phyloP scores from a whole-genome alignment of 352 stramenopile species.

The Pythium phragmitis region DNA sequence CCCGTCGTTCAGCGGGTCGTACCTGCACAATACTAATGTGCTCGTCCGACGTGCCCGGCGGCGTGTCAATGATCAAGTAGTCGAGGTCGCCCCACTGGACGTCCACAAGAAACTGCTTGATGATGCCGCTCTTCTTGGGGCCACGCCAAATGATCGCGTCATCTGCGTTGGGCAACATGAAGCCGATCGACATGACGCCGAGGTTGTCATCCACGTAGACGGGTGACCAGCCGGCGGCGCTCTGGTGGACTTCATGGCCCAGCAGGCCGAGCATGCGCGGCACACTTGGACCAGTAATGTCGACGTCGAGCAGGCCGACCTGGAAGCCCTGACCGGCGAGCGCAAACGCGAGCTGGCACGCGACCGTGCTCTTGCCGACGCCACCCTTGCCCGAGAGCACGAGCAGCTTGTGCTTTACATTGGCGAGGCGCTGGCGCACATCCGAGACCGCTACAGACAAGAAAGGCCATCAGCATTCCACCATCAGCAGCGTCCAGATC shows the following conservation, averaged over 20 bases:
- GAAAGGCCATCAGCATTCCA: neutral
- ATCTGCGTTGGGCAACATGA: slow-evolving; percentile 97
- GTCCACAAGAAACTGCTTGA: slow-evolving; percentile 99
- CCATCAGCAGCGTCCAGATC: neutral
- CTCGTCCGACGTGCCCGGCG: slow-evolving; percentile 99
- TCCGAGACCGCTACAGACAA: slow-evolving; percentile 57
- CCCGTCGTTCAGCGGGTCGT: neutral
- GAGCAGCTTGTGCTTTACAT: slow-evolving; percentile 96
- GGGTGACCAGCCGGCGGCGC: slow-evolving; percentile 97
- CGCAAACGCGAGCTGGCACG: slow-evolving; percentile 96
- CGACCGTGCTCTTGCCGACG: slow-evolving; percentile 99
- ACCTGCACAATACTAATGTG: slow-evolving; percentile 99
- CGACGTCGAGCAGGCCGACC: slow-evolving; percentile 98
- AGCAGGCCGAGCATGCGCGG: slow-evolving; percentile 95
- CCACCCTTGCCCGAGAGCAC: slow-evolving; percentile 99
- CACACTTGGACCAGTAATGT: slow-evolving; percentile 99
- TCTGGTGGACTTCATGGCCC: slow-evolving; percentile 96
- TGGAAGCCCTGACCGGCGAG: slow-evolving; percentile 93
- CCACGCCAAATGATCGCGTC: slow-evolving; percentile 99
- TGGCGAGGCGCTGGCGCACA: slow-evolving; percentile 81
- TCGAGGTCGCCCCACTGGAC: slow-evolving; percentile 99
- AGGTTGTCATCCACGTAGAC: slow-evolving; percentile 99
- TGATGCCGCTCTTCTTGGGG: slow-evolving; percentile 99
- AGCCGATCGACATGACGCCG: slow-evolving; percentile 99
- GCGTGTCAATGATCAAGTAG: slow-evolving; percentile 99